phyloP scores from a whole-genome alignment of 164 flowering plant genomes.

The Brasenia schreberi region DNA sequence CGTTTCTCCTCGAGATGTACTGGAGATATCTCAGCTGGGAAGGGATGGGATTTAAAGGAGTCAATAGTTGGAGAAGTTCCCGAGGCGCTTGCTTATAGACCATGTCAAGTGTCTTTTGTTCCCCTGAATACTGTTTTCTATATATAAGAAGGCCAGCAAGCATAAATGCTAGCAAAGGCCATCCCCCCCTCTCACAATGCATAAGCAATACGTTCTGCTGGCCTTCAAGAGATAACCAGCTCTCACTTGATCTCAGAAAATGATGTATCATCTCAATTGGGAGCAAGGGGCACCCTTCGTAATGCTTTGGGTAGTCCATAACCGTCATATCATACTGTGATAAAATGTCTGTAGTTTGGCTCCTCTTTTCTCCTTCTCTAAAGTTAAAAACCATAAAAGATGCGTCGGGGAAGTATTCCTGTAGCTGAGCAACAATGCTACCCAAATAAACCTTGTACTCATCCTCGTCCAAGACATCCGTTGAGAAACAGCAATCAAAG shows the following conservation, averaged over 20 bases:
- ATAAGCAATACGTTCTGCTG: constrained; percentile 84
- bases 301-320: constrained; percentile 90
- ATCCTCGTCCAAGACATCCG: constrained; percentile 68
- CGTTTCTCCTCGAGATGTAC: constrained; percentile 69
- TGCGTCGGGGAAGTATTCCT: constrained; percentile 76
- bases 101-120: constrained; percentile 92
- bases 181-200: constrained; percentile 98
- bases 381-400: constrained; percentile 95
- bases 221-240: constrained; percentile 86
- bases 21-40: constrained; percentile 91
- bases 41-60: constrained; percentile 86
- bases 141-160: constrained; percentile 80
- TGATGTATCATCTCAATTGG: constrained; percentile 86
- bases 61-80: constrained; percentile 71
- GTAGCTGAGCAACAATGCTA: constrained; percentile 80
- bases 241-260: constrained; percentile 80
- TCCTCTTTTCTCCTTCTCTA: constrained; percentile 72
- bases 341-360: constrained; percentile 66
- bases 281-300: constrained; percentile 77
- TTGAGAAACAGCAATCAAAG: constrained; percentile 94
- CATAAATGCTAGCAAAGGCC: constrained; percentile 97
- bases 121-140: constrained; percentile 81
- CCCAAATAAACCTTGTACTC: constrained; percentile 74
- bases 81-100: constrained; percentile 90
- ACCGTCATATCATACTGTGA: constrained; percentile 87